These are phyloP conservation scores for Rhodocollybia butyracea DNA, from an alignment of 768 basidiomycete genomes.

Conservation along the genomic window DNA sequence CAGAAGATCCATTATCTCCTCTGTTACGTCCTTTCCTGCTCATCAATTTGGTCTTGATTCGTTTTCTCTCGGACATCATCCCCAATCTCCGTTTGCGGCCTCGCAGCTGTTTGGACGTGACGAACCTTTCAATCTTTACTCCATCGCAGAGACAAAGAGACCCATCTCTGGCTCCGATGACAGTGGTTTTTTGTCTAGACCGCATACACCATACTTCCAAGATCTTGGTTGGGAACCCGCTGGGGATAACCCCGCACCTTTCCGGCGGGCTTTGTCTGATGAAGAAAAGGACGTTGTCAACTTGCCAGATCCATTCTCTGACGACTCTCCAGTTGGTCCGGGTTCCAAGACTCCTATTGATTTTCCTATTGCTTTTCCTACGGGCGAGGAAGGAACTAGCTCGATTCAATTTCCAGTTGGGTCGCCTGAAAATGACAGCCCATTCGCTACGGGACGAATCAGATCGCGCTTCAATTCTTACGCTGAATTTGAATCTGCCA, in stretches of 20 bases:
- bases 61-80: constrained; percentile 37
- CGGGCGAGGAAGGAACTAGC: constrained; percentile 50
- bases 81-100: constrained; percentile 86
- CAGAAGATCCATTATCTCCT: constrained; percentile 75
- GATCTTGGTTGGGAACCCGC: constrained; percentile 45
- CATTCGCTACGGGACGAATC: constrained; percentile 43
- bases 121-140: constrained; percentile 78
- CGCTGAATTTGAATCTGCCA: constrained; percentile 67
- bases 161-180: constrained; percentile 53
- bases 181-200: constrained; percentile 46
- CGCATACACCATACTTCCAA: constrained; percentile 42
- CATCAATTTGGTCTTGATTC: constrained; percentile 65
- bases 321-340: constrained; percentile 38
- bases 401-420: constrained; percentile 80
- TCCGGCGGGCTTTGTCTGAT: constrained; percentile 69
- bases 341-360: constrained; percentile 54
- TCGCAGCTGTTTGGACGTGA: constrained; percentile 81
- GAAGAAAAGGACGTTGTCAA: constrained; percentile 65
- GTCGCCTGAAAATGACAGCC: constrained; percentile 72
- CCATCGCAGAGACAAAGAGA: constrained; percentile 73
- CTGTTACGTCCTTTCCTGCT: constrained; percentile 67
- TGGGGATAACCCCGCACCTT: constrained; percentile 62
- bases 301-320: constrained; percentile 36
- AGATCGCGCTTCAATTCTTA: constrained; percentile 69
- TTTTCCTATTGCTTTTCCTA: constrained; percentile 53